These are phyloP conservation scores for Letharia lupina DNA, from an alignment of 495 filamentous ascomycete genomes.

Conservation along the genomic window DNA sequence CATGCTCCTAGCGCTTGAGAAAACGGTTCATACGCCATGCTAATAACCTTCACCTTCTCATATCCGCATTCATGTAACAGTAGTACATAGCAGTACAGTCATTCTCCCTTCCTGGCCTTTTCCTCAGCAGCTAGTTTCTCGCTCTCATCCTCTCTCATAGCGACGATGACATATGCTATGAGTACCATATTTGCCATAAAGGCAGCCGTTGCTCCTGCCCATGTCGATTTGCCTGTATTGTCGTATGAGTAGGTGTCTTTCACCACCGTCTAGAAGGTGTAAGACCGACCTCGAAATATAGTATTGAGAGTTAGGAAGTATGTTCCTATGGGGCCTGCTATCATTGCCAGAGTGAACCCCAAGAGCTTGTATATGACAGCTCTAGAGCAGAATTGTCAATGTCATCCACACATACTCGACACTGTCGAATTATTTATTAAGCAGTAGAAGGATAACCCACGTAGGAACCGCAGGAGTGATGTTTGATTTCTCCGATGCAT, in stretches of 20 bases:
- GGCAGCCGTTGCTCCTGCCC: slow-evolving; percentile 74
- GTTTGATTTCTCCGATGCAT: slow-evolving; percentile 31
- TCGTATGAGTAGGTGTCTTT: slow-evolving; percentile 10
- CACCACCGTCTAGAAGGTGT: background rate
- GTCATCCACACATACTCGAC: slow-evolving; percentile 6
- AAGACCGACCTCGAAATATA: slow-evolving; percentile 62
- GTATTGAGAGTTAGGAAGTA: slow-evolving; percentile 76
- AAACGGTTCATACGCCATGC: background rate
- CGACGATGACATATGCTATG: slow-evolving; percentile 83
- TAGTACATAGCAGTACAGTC: slow-evolving; percentile 19
- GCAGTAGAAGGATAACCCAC: slow-evolving; percentile 40
- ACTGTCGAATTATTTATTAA: background rate
- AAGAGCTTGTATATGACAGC: slow-evolving; percentile 84
- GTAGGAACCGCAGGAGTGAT: slow-evolving; percentile 62
- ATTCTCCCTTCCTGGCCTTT: slow-evolving; percentile 55
- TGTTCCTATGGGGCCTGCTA: slow-evolving; percentile 69
- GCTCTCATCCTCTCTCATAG: slow-evolving; percentile 76
- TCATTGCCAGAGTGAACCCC: slow-evolving; percentile 85
- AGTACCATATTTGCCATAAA: slow-evolving; percentile 86
- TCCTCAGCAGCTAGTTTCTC: slow-evolving; percentile 53
- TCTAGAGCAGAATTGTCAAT: slow-evolving; percentile 37
- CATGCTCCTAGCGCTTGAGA: background rate
- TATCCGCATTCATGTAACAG: background rate
- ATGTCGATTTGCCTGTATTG: slow-evolving; percentile 72
- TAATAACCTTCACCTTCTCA: background rate